Base-by-base conservation (phyloP, 768 basidiomycete species). In the Stropharia rugosoannulata region DNA sequence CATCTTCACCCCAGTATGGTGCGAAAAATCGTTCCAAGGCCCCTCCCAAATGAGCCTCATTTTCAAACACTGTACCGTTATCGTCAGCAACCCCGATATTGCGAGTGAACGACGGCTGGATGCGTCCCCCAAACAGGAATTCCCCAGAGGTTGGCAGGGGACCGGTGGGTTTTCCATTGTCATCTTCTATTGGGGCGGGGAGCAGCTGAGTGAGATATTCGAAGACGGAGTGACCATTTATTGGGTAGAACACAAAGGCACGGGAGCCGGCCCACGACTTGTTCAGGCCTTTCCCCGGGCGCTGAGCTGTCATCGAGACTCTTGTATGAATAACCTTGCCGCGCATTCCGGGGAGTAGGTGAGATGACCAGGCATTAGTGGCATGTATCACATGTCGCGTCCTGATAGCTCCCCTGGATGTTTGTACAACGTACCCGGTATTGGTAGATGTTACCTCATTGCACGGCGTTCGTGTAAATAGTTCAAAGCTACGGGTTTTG, bases 281-380 rank as follows among this genome's bases (percentile, higher is more conserved):
- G 19, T 45, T 40, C 15, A 58, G 39, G 13, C 55, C 58, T 53
- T 57, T 39, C 58, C 71, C 53, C 11, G 62, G 57, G 10, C 84
- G 81, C 64, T 90, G 89, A 0, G 87, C 85, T 37, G 81, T 82
- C 86, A 89, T 85, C 57, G 74, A 72, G 40, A 79, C 83, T 46
- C 85, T 74, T 18, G 76, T 59, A 32, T 89, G 87, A 11, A 88
- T 64, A 55, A 90, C 80, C 65, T 82, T 88, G 43, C 75, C 73
- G 19, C 83, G 80, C 73, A 90, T 74, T 0, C 79, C 78, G 12
- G 78, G 73, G 53, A 95, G 72, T 39, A 95, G 79, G 59, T 90
- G 85, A 1, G 89, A 83, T 2, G 77, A 73, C 84, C 92, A 94
- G n/a, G 81, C 92, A 66, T 96, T 96, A 2, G 91, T 93, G 1